These are phyloP conservation scores for Paecilomyces variotii DNA, from an alignment of 2,329 filamentous ascomycete species.

Conservation along the genomic window DNA sequence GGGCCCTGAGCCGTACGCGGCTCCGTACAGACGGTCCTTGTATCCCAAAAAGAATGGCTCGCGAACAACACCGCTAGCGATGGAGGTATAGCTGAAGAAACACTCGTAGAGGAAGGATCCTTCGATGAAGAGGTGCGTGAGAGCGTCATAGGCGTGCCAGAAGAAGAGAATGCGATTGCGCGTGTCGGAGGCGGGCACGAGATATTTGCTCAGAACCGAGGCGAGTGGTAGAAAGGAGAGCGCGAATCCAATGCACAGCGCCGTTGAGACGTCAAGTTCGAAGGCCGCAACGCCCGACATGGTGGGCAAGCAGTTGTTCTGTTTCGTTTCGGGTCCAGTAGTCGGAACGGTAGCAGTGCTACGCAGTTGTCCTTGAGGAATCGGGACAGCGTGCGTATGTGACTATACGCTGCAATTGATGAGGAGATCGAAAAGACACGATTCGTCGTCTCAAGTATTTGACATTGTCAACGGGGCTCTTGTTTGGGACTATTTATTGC, in stretches of 20 bases:
- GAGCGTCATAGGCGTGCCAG: constrained; percentile 89
- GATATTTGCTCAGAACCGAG: constrained; percentile 39
- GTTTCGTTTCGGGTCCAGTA: neutral
- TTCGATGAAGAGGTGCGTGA: constrained; percentile 87
- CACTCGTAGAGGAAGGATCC: constrained; percentile 89
- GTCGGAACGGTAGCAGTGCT: neutral
- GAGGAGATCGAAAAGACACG: no score
- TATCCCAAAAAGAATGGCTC: constrained; percentile 45
- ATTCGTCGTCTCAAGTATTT: no score
- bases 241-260: constrained; percentile 47
- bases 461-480: no score
- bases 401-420: no score
- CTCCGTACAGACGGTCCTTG: constrained; percentile 50
- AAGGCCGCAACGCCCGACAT: constrained; percentile 15
- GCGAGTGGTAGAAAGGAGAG: constrained; percentile 48
- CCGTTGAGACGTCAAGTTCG: constrained; percentile 37
- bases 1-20: constrained; percentile 47
- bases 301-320: neutral
- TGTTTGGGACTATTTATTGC: no score
- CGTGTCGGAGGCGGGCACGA: constrained; percentile 48
- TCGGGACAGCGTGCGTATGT: no score
- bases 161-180: constrained; percentile 71
- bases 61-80: constrained; percentile 28
- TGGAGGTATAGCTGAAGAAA: constrained; percentile 61
- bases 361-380: no score